Evolutionary conservation across 176 grass and related monocot species (phyloP).

Genomic region (Oryza australiensis): DNA sequence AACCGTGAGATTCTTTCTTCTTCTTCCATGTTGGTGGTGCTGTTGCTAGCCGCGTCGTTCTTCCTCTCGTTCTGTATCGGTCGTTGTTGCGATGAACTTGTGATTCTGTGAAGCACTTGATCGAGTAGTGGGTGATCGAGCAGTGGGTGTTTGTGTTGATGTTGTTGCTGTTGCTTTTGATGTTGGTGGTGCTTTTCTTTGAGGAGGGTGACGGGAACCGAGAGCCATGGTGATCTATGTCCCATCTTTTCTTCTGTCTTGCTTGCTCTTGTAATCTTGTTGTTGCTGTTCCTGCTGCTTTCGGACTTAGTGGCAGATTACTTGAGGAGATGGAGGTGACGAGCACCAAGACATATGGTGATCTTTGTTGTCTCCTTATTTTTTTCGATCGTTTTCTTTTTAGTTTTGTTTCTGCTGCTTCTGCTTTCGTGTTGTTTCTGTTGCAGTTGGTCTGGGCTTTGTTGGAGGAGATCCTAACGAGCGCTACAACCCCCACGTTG

Average conservation of each 20-base stretch:
- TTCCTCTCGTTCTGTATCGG: no score
- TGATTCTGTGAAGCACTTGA: no score
- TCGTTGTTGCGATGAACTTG: no score
- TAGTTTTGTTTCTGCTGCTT: no score
- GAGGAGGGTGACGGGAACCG: neutral
- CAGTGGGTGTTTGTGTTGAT: no score
- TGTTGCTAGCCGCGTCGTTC: neutral
- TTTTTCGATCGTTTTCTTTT: no score
- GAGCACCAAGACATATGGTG: neutral
- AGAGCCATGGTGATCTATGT: neutral
- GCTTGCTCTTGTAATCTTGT: neutral
- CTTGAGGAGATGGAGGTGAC: neutral
- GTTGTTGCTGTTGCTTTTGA: no score
- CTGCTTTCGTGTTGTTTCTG: no score
- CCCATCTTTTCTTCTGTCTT: neutral
- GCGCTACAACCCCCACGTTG: no score
- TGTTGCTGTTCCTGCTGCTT: neutral
- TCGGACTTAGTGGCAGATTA: neutral
- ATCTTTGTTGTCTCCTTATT: neutral
- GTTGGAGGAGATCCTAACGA: no score
- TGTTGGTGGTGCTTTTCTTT: neutral
- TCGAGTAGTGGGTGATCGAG: no score
- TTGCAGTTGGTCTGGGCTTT: no score
- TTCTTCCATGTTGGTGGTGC: neutral
- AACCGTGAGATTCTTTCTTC: neutral